These are phyloP conservation scores for Kwoniella sp. DNA, from an alignment of 768 basidiomycete genomes.

Conservation along the genomic window DNA sequence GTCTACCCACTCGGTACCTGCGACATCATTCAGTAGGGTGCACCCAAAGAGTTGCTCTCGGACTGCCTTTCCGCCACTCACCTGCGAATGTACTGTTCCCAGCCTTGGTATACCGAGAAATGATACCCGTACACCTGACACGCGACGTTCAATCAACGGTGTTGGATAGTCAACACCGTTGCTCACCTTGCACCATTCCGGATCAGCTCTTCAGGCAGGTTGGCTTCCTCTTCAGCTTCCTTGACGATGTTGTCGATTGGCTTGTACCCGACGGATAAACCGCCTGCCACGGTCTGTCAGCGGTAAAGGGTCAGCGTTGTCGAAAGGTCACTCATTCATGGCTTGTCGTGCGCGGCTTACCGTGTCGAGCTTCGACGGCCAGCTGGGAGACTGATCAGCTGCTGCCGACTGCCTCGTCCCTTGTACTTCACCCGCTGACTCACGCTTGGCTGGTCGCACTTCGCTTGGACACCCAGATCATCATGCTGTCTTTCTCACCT, in stretches of 20 bases:
- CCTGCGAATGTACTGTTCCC: too few species aligned
- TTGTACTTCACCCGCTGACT: constrained; percentile 50
- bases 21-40: too few species aligned
- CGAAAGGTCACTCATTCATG: too few species aligned
- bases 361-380: constrained; percentile 85
- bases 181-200: constrained; percentile 56
- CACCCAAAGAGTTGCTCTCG: too few species aligned
- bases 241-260: constrained; percentile 73
- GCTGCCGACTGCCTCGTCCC: background rate
- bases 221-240: constrained; percentile 90
- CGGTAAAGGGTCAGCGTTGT: too few species aligned
- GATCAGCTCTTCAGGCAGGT: constrained; percentile 63
- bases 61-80: background rate
- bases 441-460: constrained; percentile 82
- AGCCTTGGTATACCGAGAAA: too few species aligned
- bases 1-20: too few species aligned
- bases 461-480: constrained; percentile 82
- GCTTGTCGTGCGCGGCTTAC: too few species aligned
- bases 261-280: constrained; percentile 75
- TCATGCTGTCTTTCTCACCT: constrained; percentile 51
- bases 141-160: background rate
- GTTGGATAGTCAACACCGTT: too few species aligned
- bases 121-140: constrained; percentile 67
- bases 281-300: constrained; percentile 63
- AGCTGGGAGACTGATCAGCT: constrained; percentile 52